Evolutionary conservation across 768 basidiomycete genomes (phyloP).

Genomic region (Gloeopeniophorella convolvens): DNA sequence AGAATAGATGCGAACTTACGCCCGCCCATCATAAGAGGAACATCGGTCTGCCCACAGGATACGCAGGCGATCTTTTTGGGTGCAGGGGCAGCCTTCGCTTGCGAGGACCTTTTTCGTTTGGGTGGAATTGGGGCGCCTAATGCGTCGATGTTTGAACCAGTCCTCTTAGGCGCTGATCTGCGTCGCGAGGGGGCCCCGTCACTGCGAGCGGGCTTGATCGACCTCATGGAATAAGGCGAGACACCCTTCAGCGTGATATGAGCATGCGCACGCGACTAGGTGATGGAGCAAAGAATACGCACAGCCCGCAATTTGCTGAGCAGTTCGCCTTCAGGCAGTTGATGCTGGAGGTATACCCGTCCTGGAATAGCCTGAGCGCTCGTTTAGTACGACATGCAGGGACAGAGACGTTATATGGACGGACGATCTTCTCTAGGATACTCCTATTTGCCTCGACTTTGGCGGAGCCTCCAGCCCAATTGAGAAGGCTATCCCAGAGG

Average conservation of each 20-base stretch:
- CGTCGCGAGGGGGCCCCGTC: conserved; percentile 32
- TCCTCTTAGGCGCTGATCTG: conserved; percentile 30
- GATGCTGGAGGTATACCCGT: conserved; percentile 50
- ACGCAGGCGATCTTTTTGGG: conserved; percentile 48
- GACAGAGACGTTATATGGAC: no score
- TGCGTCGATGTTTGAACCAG: conserved; percentile 7
- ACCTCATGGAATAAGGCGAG: conserved; percentile 45
- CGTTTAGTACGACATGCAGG: no score
- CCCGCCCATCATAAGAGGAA: conserved; percentile 71
- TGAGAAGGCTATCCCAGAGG: conserved; percentile 51
- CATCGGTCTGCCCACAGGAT: conserved; percentile 58
- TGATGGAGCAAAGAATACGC: conserved; percentile 18
- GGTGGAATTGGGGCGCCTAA: conserved; percentile 21
- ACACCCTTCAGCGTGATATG: conserved; percentile 33
- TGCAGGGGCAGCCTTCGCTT: conserved; percentile 29
- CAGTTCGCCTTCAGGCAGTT: conserved; percentile 47
- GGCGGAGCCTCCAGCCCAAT: conserved; percentile 56
- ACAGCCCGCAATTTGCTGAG: conserved; percentile 57
- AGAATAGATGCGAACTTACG: conserved; percentile 41
- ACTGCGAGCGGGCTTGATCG: conserved; percentile 46
- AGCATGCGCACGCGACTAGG: no score
- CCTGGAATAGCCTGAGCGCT: conserved; percentile 40
- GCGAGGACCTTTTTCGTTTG: conserved; percentile 39
- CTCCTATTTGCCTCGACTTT: conserved; percentile 44
- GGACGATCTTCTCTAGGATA: conserved; percentile 42